Conservation (phyloP, 2,329 filamentous ascomycete species). For the Rhynchosporium graminicola region DNA sequence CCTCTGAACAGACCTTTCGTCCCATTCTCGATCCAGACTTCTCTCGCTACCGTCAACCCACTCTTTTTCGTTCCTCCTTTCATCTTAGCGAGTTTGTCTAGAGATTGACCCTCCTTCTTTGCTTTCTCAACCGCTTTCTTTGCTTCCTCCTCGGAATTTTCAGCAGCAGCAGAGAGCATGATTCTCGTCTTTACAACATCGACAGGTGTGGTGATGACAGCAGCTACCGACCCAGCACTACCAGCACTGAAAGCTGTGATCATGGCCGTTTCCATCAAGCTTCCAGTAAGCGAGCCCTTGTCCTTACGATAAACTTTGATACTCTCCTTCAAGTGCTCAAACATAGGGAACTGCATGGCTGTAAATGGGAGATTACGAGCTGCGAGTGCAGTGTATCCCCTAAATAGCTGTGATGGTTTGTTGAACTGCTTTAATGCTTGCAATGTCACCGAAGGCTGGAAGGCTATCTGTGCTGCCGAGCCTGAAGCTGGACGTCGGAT, state of each 20-base stretch:
- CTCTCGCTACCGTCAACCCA: slow-evolving; percentile 60
- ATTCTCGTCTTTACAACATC: slow-evolving; percentile 90
- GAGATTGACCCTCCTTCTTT: slow-evolving; percentile 35
- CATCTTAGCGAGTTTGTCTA: slow-evolving; percentile 33
- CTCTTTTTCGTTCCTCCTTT: slow-evolving; percentile 44
- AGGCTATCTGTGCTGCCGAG: slow-evolving; percentile 45
- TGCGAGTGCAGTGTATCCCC: slow-evolving; percentile 78
- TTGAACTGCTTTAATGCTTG: slow-evolving; percentile 58
- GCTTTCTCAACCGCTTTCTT: slow-evolving; percentile 32
- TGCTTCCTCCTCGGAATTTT: slow-evolving; percentile 37
- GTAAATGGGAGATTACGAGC: slow-evolving; percentile 86
- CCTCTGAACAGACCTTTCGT: slow-evolving; percentile 76
- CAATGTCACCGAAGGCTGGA: slow-evolving; percentile 53
- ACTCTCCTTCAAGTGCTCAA: slow-evolving; percentile 65
- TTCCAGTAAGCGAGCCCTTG: slow-evolving; percentile 31
- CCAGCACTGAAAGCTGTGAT: slow-evolving; percentile 76
- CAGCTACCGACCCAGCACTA: slow-evolving; percentile 70
- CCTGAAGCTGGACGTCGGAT: slow-evolving; percentile 46
- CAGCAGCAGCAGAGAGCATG: slow-evolving; percentile 65
- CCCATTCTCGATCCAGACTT: slow-evolving; percentile 68
- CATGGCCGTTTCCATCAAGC: slow-evolving; percentile 64
- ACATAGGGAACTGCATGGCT: slow-evolving; percentile 84
- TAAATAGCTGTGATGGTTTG: slow-evolving; percentile 58
- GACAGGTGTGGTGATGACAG: slow-evolving; percentile 81
- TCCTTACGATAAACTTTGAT: slow-evolving; percentile 50